Conservation (phyloP, 1,284 basidiomycete genomes). For the Puccinia hordei region DNA sequence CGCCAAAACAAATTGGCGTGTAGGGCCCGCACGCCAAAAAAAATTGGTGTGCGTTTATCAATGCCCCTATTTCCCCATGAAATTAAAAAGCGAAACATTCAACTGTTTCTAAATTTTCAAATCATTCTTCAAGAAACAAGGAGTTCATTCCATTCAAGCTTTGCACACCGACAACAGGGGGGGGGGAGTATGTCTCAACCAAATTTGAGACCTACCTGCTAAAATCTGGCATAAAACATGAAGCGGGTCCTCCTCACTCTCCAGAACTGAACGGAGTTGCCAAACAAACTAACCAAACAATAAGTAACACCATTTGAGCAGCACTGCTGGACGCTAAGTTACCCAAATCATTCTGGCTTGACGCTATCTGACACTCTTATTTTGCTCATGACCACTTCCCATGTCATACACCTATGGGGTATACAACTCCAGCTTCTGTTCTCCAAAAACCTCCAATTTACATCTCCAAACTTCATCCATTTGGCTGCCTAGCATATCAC, state of each 20-base stretch:
- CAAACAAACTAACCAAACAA: neutral
- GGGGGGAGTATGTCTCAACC: neutral
- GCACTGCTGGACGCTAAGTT: neutral
- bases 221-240: neutral
- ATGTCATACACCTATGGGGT: neutral
- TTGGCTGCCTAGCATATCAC: slow-evolving; percentile 2
- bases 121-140: slow-evolving; percentile 54
- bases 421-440: neutral
- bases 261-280: slow-evolving; percentile 21
- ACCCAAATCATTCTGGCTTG: too few relatives aligned
- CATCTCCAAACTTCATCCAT: neutral
- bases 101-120: slow-evolving; percentile 43
- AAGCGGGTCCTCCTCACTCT: slow-evolving; percentile 19
- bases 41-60: too few relatives aligned
- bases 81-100: slow-evolving; percentile 55
- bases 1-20: too few relatives aligned
- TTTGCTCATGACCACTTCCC: neutral
- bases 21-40: too few relatives aligned
- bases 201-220: neutral
- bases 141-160: slow-evolving; percentile 33
- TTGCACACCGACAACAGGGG: neutral
- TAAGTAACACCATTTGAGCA: neutral
- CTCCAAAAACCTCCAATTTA: neutral
- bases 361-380: neutral
- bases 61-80: too few relatives aligned